phyloP scores from a whole-genome alignment of 2,329 filamentous ascomycete genomes.

The Cercospora brassicicola region DNA sequence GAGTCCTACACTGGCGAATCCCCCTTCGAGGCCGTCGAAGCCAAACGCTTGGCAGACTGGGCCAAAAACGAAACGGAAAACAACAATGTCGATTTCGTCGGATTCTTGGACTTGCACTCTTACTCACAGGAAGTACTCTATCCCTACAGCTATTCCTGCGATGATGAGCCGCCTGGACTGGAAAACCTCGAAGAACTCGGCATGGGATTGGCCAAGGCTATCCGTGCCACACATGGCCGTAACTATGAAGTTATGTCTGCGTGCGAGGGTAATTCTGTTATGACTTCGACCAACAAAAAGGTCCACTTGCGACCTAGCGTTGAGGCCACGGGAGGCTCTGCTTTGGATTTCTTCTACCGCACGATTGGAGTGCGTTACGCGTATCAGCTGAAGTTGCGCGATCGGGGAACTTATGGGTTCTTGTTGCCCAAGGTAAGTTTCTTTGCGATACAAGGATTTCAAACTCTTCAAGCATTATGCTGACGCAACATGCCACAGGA shows the following conservation, averaged over 20 bases:
- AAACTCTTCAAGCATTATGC: neutral
- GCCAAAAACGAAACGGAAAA: constrained; percentile 72
- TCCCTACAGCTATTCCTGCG: constrained; percentile 85
- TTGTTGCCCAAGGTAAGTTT: constrained; percentile 71
- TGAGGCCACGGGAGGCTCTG: constrained; percentile 77
- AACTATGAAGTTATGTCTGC: constrained; percentile 69
- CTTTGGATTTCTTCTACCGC: constrained; percentile 94
- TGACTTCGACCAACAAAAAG: constrained; percentile 36
- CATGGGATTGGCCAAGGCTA: constrained; percentile 82
- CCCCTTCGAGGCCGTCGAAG: constrained; percentile 81
- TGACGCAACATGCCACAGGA: constrained; percentile 2
- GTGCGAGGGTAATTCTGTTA: constrained; percentile 72
- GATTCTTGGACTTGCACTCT: constrained; percentile 85
- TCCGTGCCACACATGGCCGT: constrained; percentile 71
- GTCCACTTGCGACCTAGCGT: constrained; percentile 54
- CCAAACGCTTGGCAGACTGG: constrained; percentile 75
- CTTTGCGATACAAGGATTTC: constrained; percentile 59
- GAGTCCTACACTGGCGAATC: constrained; percentile 83
- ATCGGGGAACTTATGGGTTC: constrained; percentile 93
- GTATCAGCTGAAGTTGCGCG: constrained; percentile 91
- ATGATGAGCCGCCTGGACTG: constrained; percentile 72
- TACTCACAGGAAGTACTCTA: constrained; percentile 95
- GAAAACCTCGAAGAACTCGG: constrained; percentile 92
- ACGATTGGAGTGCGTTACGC: constrained; percentile 78
- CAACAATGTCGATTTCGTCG: constrained; percentile 74